phyloP scores from a whole-genome alignment of 441 rosid genomes.

The Erodium trifolium region DNA sequence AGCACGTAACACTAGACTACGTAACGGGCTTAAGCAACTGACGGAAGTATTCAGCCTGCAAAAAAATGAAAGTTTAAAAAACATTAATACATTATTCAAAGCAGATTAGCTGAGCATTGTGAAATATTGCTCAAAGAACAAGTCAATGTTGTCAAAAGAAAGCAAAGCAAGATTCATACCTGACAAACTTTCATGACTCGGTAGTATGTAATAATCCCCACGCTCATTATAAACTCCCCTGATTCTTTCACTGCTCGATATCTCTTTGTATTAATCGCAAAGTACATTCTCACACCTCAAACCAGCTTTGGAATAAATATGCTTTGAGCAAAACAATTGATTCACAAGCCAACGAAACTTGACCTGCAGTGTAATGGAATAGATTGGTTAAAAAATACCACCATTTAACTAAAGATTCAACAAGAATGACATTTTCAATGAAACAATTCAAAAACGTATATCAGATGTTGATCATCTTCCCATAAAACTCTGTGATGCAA shows the following conservation, averaged over 20 bases:
- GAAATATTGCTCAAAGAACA: not conserved
- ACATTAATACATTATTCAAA: too few species aligned
- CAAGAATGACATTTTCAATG: not conserved
- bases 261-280: conserved; percentile 59
- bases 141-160: not conserved
- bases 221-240: conserved; percentile 70
- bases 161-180: too few species aligned
- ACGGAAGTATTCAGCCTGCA: conserved; percentile 92
- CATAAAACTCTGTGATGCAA: too few species aligned
- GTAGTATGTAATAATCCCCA: conserved; percentile 55
- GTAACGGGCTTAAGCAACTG: conserved; percentile 96
- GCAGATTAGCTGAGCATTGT: not conserved
- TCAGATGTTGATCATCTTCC: too few species aligned
- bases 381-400: not conserved
- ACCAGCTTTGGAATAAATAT: conserved; percentile 22
- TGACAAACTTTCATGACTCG: conserved; percentile 45
- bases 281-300: conserved; percentile 67
- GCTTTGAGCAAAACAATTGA: conserved; percentile 14
- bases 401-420: not conserved
- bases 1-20: conserved; percentile 44
- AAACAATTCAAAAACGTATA: too few species aligned
- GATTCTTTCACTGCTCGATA: conserved; percentile 64
- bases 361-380: conserved; percentile 23
- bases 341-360: conserved; percentile 9
- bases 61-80: not conserved